These are phyloP conservation scores for Trichoderma polysporum DNA, from an alignment of 2,329 filamentous ascomycete genomes.

Conservation along the genomic window DNA sequence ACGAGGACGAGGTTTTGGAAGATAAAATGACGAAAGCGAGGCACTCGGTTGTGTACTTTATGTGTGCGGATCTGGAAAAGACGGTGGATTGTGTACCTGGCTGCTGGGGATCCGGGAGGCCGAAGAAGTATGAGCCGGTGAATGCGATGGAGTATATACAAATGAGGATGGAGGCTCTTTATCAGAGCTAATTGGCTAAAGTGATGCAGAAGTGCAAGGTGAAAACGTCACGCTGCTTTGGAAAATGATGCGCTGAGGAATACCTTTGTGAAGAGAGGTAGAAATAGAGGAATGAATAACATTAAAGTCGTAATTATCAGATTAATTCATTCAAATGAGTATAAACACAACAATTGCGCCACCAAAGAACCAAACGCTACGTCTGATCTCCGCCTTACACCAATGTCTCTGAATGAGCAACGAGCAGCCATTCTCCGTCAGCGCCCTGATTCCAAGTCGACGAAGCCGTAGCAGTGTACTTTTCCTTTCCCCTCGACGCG, in stretches of 20 bases:
- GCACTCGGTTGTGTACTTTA: slow-evolving; percentile 62
- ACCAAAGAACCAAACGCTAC: background rate
- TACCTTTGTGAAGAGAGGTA: background rate
- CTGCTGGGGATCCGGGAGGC: slow-evolving; percentile 42
- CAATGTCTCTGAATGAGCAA: slow-evolving; percentile 11
- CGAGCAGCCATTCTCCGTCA: slow-evolving; percentile 19
- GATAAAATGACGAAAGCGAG: slow-evolving; percentile 46
- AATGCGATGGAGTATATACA: slow-evolving; percentile 32
- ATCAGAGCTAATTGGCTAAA: background rate
- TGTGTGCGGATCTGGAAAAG: slow-evolving; percentile 48
- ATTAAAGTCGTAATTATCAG: background rate
- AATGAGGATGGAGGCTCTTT: slow-evolving; percentile 28
- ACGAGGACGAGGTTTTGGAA: slow-evolving; percentile 26
- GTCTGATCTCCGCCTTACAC: background rate
- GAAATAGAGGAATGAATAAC: background rate
- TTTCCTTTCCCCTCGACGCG: slow-evolving; percentile 11
- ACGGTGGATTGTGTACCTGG: slow-evolving; percentile 53
- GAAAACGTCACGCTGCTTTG: too few relatives aligned
- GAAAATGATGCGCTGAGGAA: background rate
- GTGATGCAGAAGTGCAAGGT: too few relatives aligned
- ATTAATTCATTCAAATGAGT: background rate
- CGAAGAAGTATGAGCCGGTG: slow-evolving; percentile 50
- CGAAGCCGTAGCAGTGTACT: slow-evolving; percentile 17
- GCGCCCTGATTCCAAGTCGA: slow-evolving; percentile 21
- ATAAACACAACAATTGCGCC: background rate